Conservation (phyloP, 1,139 yeast genomes). For the Maudiozyma humilis region DNA sequence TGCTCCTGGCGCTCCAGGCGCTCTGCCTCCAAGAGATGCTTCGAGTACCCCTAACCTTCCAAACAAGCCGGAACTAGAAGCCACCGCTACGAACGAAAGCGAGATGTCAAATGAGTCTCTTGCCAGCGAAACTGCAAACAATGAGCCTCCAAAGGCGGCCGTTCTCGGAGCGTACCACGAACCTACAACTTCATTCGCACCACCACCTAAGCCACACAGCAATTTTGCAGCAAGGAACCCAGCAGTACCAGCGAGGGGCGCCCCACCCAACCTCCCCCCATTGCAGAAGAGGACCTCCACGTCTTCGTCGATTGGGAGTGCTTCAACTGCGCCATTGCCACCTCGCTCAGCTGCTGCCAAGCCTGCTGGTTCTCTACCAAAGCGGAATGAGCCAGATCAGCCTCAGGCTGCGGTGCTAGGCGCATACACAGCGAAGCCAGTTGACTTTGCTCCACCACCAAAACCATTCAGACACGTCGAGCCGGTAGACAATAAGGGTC, state of each 20-base stretch:
- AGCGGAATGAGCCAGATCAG: neutral
- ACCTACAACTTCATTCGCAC: slow-evolving; percentile 16
- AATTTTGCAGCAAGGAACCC: neutral
- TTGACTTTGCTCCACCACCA: slow-evolving; percentile 10
- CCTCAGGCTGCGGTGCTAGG: slow-evolving; percentile 8
- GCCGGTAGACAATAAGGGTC: neutral
- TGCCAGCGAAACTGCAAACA: neutral
- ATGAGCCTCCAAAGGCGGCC: slow-evolving; percentile 1
- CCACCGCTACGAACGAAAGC: neutral
- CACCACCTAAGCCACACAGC: slow-evolving; percentile 31
- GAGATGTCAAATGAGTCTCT: neutral
- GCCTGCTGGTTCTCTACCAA: neutral
- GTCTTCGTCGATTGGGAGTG: neutral
- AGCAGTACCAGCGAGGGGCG: neutral
- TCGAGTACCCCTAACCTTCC: neutral
- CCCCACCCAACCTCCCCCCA: neutral
- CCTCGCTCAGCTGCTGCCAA: neutral
- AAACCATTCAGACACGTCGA: slow-evolving; percentile 9
- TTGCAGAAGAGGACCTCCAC: slow-evolving; percentile 1
- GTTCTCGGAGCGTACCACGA: slow-evolving; percentile 7
- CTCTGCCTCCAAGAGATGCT: neutral
- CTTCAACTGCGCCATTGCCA: neutral
- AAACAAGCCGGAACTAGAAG: neutral
- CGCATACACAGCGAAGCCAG: slow-evolving; percentile 6
- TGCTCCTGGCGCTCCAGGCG: neutral